Evolutionary conservation across 2,329 filamentous ascomycete genomes (phyloP).

Genomic region (Herpotrichia juniperi): DNA sequence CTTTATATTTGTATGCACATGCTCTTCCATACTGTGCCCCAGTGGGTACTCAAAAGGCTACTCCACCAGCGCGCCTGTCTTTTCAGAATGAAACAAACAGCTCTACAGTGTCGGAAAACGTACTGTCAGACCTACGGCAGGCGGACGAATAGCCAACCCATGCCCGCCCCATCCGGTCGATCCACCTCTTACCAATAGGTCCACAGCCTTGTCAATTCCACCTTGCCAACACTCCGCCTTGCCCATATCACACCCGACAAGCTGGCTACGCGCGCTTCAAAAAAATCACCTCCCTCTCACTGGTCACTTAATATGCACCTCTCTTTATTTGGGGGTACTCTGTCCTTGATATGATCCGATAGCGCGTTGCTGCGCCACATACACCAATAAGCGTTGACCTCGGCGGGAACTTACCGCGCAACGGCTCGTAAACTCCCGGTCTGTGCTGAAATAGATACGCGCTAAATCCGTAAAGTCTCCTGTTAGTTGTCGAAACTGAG

Average conservation of each 20-base stretch:
- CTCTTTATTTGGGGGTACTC: background rate
- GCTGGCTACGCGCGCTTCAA: background rate
- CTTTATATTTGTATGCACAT: too few species aligned
- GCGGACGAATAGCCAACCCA: background rate
- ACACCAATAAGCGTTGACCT: background rate
- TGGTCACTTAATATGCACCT: background rate
- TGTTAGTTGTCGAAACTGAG: background rate
- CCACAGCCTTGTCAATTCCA: background rate
- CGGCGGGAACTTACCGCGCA: background rate
- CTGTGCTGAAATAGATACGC: background rate
- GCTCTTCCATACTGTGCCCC: too few species aligned
- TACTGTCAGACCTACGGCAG: too few species aligned
- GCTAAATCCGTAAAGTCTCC: background rate
- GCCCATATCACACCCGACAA: background rate
- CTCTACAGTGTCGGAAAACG: too few species aligned
- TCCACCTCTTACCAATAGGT: background rate
- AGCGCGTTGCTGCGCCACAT: constrained; percentile 2
- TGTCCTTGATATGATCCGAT: background rate
- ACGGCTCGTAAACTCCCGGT: background rate
- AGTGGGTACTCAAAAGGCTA: too few species aligned
- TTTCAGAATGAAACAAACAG: background rate
- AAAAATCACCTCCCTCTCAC: background rate
- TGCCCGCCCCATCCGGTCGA: background rate
- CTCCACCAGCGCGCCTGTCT: too few species aligned
- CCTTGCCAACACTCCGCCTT: background rate